Evolutionary conservation across 441 rosid species (phyloP), one percentile per base, ranked within the genome.

Genomic region (Populus hybrid): DNA sequence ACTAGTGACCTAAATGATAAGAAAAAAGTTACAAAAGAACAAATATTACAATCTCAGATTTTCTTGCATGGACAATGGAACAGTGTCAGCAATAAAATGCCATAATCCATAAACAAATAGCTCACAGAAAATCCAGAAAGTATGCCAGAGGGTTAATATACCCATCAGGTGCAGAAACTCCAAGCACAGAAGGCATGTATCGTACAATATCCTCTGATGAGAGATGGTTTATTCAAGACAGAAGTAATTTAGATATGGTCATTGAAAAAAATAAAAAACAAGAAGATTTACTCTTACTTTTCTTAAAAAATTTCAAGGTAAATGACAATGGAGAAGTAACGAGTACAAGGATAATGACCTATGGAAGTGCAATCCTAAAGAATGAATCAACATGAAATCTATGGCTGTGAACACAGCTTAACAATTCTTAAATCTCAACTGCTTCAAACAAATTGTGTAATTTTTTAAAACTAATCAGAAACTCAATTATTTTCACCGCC

Each of bases 1-100:
- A 77, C 86, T 83, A 56, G 94, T 92, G 74, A 94, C 96, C 98
- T 96, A 88, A 76, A 28, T 50, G 75, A 33, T 70, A 67, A 6
- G 64, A 26, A 68, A 70, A 82, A 59, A 68, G 69, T 23, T 23
- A 9, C 26, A 66, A 66, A 1, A 9, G 26, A 66, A 68, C 70
- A 81, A 61, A 69, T 38, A 38, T 38, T 38, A 38, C 12, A 38
- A 38, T 38, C 45, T 2, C 45, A 38, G 9, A 38, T 38, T 38
- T 38, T 38, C 45, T 38, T 38, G 45, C 45, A 38, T 38, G 45
- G 45, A 38, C 12, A 38, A 38, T 38, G 45, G 45, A 38, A 38
- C 45, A 38, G 45, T 38, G 45, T 38, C 45, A 38, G 45, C 45
- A 9, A 38, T 38, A 38, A 38, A 38, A 38, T 28, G 21, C 65